Conservation (phyloP, 139 green algal species). For the Desmodesmus armatus region DNA sequence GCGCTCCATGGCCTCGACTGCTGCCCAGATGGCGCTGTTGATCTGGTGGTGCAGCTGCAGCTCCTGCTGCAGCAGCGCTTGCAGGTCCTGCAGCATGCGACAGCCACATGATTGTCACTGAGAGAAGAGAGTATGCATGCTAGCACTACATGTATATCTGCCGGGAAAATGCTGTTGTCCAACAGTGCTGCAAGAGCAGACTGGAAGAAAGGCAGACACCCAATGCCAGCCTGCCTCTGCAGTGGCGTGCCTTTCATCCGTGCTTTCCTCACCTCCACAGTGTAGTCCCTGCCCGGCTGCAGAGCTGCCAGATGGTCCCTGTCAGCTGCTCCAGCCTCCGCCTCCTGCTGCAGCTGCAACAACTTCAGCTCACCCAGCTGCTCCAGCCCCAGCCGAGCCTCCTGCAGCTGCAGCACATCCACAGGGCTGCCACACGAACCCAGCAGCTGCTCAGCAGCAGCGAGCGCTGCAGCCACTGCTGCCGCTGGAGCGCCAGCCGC, state of each 20-base stretch:
- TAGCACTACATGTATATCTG: neutral
- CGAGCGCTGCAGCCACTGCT: constrained; percentile 25
- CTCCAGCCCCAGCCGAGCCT: neutral
- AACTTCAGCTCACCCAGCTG: neutral
- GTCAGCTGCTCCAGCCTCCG: neutral
- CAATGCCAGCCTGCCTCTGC: neutral
- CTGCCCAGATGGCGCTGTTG: constrained; percentile 18
- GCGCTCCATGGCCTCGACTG: constrained; percentile 32
- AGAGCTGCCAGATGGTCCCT: neutral
- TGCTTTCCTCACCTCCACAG: neutral
- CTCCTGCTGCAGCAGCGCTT: neutral
- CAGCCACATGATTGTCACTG: neutral
- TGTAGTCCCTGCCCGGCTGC: neutral
- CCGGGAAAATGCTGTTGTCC: no score
- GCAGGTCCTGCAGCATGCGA: constrained; percentile 18
- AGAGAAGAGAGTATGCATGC: neutral
- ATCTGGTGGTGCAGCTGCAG: constrained; percentile 35
- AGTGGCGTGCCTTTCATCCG: no score
- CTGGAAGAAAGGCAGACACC: no score
- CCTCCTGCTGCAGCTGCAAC: neutral
- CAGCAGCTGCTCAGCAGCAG: constrained; percentile 39
- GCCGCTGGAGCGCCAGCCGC: constrained; percentile 9
- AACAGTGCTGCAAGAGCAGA: no score
- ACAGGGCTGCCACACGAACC: neutral
- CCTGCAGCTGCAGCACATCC: neutral